Base-by-base conservation (phyloP, 768 basidiomycete species). In the Rhodotorula kratochvilovae region DNA sequence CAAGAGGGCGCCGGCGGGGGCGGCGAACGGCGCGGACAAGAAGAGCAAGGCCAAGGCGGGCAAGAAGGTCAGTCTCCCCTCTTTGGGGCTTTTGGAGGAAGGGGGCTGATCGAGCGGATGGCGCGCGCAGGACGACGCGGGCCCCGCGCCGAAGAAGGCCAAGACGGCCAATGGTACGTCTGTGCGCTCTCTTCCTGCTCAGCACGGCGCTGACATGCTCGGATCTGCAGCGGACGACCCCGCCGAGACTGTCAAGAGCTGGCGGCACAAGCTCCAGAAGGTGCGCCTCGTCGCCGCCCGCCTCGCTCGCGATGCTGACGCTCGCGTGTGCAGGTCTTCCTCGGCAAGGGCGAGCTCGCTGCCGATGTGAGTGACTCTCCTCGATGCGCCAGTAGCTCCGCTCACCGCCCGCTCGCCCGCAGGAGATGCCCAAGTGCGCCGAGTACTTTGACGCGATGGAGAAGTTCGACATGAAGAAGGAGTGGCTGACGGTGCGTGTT, bases 231-330 rank as follows among this genome's bases (percentile, higher is more conserved):
- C 63, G 29, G 69, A 57, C 33, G 73, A 75, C 31, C 55, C 70
- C 29, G 59, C 67, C 50, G 75, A 76, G 66, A 60, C 27, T 3
- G 91, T 94, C 76, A 88, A 90, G 78, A 89, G 90, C 68, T 95
- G 93, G 92, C 84, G 94, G 75, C 92, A 95, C 80, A 89, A 87
- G 80, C 85, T 96, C 5, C 93, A 97, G 81, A 90, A 92, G 80
- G 89, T 67, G 8, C 2, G 64, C 7, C 23, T 16, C 25, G 12
- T 16, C 51, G 10, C 7, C 42, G 39, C 23, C 11, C 25, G 33
- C 15, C 87, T 0, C 39, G 7, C 31, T 19, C n/a, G 36, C 48
- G 39, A 48, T 5, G 25, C 60, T 71, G 31, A 62, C 39, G 63
- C 63, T n/a, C 17, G 2, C 19, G 8, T 16, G 11, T 27, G 25